Base-by-base conservation (phyloP, 2,329 filamentous ascomycete genomes). In the Helminthosporium solani region DNA sequence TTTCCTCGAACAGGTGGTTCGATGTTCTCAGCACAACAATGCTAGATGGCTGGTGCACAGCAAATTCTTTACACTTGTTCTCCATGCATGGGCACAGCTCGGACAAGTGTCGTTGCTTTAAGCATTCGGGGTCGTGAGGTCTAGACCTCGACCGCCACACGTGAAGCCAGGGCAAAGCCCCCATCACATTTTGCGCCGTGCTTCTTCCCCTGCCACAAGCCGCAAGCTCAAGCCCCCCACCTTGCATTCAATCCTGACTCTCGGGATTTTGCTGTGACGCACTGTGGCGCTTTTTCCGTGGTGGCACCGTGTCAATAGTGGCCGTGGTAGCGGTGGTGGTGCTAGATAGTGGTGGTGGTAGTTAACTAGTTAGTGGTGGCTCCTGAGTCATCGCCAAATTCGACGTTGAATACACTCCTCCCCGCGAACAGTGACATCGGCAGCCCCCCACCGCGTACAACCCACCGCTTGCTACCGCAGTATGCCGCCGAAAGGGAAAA, bases 401-500 rank as follows among this genome's bases (percentile, higher is more conserved):
- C 33, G 31, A 41, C 16, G 9, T 20, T 21, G 27, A 35, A 33
- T 38, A 49, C 33, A 14, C 43, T 40, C 42, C 42, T 36, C 50
- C 53, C 50, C 52, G 44, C 36, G 25, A 19, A 39, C 3, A n/a
- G 11, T 14, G 7, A 19, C 35, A 7, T 14, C 36, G 16, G 8
- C 36, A 9, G 3, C 18, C 25, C 16, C n/a, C 21, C 16, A 27
- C 23, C 45, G 47, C 46, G 41, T 43, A 50, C 52, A 38, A 25
- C 23, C 42, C 31, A 42, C 38, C 23, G 39, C 44, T 42, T 40
- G 30, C 46, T 33, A 40, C 11, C 37, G 31, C 47, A 59, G 42
- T 7, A 78, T 79, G 76, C 66, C 75, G 28, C 75, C 76, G 2
- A 79, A 78, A 58, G 65, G 64, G 37, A 73, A 74, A 49, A 78